Evolutionary conservation across 768 basidiomycete genomes (phyloP).

Genomic region (Hypholoma sublateritium): DNA sequence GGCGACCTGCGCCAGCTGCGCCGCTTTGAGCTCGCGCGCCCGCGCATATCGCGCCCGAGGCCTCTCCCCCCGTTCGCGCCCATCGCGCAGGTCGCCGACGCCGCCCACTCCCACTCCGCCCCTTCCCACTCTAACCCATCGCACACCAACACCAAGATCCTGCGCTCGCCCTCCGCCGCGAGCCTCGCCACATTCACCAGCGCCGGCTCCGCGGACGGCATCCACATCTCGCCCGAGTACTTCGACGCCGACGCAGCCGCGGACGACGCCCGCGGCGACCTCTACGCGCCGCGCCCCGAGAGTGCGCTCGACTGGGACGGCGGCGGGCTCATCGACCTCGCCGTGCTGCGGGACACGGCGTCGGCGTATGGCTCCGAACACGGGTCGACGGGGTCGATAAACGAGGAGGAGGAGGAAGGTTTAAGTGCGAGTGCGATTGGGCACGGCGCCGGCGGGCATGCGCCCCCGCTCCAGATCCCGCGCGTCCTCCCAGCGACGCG

Average conservation of each 20-base stretch:
- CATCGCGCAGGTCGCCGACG: conserved; percentile 5
- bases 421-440: no score
- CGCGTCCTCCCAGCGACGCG: no score
- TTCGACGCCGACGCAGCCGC: conserved; percentile 39
- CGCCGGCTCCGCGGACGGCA: conserved; percentile 18
- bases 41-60: conserved; percentile 55
- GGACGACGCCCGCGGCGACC: conserved; percentile 8
- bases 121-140: neutral
- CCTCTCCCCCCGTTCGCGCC: conserved; percentile 30
- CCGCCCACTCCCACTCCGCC: neutral
- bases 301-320: neutral
- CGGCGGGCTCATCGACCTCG: no score
- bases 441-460: neutral
- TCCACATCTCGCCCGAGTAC: conserved; percentile 43
- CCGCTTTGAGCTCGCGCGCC: conserved; percentile 75
- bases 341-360: no score
- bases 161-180: conserved; percentile 8
- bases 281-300: neutral
- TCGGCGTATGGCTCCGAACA: no score
- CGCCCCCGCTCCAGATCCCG: no score
- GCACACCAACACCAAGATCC: neutral
- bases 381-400: no score
- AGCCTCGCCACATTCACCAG: conserved; percentile 8
- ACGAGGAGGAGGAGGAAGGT: no score
- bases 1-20: conserved; percentile 78